Conservation (phyloP, 148 eudicot species). For the Rhododendron kiyosumense region DNA sequence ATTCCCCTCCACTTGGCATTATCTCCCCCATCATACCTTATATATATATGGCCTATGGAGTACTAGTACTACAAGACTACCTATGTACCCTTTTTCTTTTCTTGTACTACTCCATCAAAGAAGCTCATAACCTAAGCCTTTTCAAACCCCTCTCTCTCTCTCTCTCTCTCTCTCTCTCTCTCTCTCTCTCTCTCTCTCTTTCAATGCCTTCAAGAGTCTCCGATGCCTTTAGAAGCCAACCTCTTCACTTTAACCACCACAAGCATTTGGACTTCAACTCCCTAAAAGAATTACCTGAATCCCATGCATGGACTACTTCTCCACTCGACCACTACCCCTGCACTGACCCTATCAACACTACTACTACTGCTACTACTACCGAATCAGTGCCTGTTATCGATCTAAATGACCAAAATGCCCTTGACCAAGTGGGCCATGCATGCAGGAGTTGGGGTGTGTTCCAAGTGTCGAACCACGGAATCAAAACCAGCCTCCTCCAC, state of each 20-base stretch:
- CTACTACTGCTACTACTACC: neutral
- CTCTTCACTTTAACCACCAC: slow-evolving; percentile 3
- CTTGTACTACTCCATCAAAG: neutral
- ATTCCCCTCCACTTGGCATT: neutral
- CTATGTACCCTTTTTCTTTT: neutral
- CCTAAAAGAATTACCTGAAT: slow-evolving; percentile 62
- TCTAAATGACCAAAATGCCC: slow-evolving; percentile 42
- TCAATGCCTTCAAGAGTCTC: slow-evolving; percentile 39
- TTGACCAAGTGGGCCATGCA: slow-evolving; percentile 49
- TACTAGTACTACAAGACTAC: neutral
- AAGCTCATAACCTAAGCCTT: neutral
- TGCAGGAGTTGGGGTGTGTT: slow-evolving; percentile 81
- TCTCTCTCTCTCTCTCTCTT: neutral
- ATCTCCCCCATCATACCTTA: neutral
- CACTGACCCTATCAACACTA: neutral
- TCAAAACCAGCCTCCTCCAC: slow-evolving; percentile 32
- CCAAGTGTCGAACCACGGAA: slow-evolving; percentile 60
- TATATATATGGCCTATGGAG: neutral
- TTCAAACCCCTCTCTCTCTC: neutral
- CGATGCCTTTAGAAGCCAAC: slow-evolving; percentile 9
- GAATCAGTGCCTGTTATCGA: slow-evolving; percentile 44
- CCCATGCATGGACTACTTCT: slow-evolving; percentile 31
- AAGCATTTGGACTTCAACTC: slow-evolving; percentile 43
- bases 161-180: neutral
- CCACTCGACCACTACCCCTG: neutral